These are phyloP conservation scores for Bipolaris sorokiniana DNA, from an alignment of 2,329 filamentous ascomycete species.

Conservation along the genomic window DNA sequence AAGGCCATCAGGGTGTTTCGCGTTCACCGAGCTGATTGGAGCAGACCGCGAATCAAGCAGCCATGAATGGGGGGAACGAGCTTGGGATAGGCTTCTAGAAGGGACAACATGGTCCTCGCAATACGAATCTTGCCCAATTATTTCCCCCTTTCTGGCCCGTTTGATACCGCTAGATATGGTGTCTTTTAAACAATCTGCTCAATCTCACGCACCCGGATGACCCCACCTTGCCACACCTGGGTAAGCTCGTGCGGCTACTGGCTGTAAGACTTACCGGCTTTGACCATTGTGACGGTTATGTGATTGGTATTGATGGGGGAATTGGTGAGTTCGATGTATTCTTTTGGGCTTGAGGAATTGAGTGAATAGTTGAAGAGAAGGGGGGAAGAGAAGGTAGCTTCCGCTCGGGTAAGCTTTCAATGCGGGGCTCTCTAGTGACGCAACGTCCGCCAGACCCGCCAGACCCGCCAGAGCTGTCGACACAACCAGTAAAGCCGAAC, in stretches of 20 bases:
- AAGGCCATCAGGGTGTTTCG: constrained; percentile 40
- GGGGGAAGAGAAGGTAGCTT: constrained; percentile 5
- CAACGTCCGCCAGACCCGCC: constrained; percentile 31
- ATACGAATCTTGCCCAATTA: constrained; percentile 25
- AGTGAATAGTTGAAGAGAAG: constrained; percentile 14
- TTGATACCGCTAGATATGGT: constrained; percentile 14
- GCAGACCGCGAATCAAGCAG: constrained; percentile 10
- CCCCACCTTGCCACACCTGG: constrained; percentile 44
- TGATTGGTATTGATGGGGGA: constrained; percentile 18
- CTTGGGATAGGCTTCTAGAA: constrained; percentile 9
- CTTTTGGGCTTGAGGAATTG: constrained; percentile 11
- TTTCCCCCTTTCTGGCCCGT: constrained; percentile 7
- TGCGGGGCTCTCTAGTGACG: constrained; percentile 46
- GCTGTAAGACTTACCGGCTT: constrained; percentile 77
- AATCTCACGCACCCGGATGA: constrained; percentile 58
- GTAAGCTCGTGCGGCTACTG: constrained; percentile 25
- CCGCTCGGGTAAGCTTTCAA: constrained; percentile 30
- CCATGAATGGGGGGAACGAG: not conserved
- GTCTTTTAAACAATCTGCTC: constrained; percentile 60
- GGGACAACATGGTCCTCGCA: constrained; percentile 36
- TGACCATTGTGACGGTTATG: constrained; percentile 86
- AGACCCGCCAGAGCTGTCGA: constrained; percentile 24
- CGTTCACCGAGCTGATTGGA: constrained; percentile 33
- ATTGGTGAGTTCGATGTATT: constrained; percentile 13
- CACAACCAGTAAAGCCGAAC: constrained; percentile 20